Evolutionary conservation across 2,329 filamentous ascomycete genomes (phyloP).

Genomic region (Penicillium sp.): DNA sequence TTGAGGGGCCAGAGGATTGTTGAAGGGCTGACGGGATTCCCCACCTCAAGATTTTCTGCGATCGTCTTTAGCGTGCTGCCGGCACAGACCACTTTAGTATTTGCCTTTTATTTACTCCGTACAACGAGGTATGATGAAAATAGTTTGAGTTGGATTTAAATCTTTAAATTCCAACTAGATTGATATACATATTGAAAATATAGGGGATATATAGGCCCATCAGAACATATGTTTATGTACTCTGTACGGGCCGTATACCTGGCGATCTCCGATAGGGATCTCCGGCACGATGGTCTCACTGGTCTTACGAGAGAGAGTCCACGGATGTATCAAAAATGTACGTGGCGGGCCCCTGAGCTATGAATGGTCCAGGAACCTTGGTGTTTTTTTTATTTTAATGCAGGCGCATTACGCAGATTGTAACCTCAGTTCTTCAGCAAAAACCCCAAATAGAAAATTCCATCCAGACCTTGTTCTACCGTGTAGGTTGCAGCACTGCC

Average conservation of each 20-base stretch:
- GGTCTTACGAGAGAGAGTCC: conserved; percentile 21
- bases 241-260: not conserved
- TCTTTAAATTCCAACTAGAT: not conserved
- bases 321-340: not conserved
- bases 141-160: not conserved
- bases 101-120: not conserved
- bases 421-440: not conserved
- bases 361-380: not conserved
- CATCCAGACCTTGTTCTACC: not conserved
- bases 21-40: conserved; percentile 23
- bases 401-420: not conserved
- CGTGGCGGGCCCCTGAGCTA: not conserved
- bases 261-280: conserved; percentile 12
- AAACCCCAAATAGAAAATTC: not conserved
- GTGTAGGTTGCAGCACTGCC: not conserved
- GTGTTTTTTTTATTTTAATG: not conserved
- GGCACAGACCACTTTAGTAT: conserved; percentile 21
- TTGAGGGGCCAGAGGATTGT: conserved; percentile 25
- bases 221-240: too few species aligned
- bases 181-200: not conserved
- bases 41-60: conserved; percentile 31
- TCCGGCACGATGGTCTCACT: not conserved
- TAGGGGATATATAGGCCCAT: too few species aligned
- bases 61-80: conserved; percentile 24
- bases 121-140: not conserved